phyloP scores from a whole-genome alignment of 192 early-diverging fungal genomes.

The Podila verticillata region DNA sequence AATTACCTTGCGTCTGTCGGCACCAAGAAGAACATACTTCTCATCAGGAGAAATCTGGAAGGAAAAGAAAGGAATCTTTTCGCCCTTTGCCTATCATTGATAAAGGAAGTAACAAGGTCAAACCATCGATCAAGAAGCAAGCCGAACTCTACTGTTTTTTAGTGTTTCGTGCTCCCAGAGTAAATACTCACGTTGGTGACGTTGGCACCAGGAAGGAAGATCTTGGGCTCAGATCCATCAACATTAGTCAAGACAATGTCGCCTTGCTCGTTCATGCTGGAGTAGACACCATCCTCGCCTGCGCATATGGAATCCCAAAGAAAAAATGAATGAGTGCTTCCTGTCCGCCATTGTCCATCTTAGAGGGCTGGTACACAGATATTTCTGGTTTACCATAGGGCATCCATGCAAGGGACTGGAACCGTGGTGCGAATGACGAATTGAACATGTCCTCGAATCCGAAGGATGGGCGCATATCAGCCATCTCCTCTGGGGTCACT shows the following conservation, averaged over 20 bases:
- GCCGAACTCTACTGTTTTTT: no score
- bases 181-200: slow-evolving; percentile 34
- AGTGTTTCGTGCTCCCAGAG: no score
- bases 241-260: slow-evolving; percentile 44
- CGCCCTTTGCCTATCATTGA: slow-evolving; percentile 15
- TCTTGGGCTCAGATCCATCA: slow-evolving; percentile 35
- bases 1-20: slow-evolving; percentile 67
- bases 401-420: slow-evolving; percentile 39
- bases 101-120: not conserved
- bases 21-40: slow-evolving; percentile 79
- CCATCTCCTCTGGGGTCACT: slow-evolving; percentile 7
- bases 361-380: not conserved
- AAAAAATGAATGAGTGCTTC: no score
- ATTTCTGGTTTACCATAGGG: slow-evolving; percentile 36
- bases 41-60: slow-evolving; percentile 82
- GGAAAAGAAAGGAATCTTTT: slow-evolving; percentile 49
- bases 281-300: slow-evolving; percentile 46
- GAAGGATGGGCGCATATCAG: slow-evolving; percentile 34
- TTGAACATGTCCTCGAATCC: slow-evolving; percentile 51
- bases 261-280: slow-evolving; percentile 29
- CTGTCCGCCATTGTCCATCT: no score
- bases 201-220: slow-evolving; percentile 41
- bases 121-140: no score
- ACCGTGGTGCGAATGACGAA: slow-evolving; percentile 26
- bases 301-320: not conserved